Evolutionary conservation across 805 yeast species (phyloP), one percentile per base, ranked within the genome.

Genomic region (Myxozyma sirexii): DNA sequence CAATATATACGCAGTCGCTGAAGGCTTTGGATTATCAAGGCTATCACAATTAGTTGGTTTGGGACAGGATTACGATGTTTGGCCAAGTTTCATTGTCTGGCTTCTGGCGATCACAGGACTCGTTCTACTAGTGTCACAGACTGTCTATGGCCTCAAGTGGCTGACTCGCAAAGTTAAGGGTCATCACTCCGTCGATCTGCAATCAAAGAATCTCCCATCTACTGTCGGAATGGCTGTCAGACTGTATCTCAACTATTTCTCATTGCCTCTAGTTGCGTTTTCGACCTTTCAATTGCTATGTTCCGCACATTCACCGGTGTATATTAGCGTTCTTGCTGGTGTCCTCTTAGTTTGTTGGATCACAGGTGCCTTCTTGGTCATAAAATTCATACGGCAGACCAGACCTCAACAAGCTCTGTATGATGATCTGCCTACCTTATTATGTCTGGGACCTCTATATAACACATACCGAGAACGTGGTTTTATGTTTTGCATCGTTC

Each of bases 41-140:
- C 52, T 23, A 43, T 48, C 63, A 12, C 56, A 39, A 47, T 54
- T 27, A 13, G 52, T 44, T 12, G 69, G 71, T 17, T 62, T 69
- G 35, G 64, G 67, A 27, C 29, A 48, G 23, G 70, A 65, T 29
- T 37, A 35, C 15, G 76, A 74, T 44, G 59, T 70, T n/a, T 74
- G 77, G 76, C 68, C 74, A 5, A 61, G 71, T 12, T 73, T 71
- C 57, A 66, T 72, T 6, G 68, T 73, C 15, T 72, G 71, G 70
- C 56, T 71, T 24, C 56, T 72, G 13, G 68, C 66, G n/a, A 47
- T 69, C 26, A 51, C 59, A 13, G 72, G 60, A 3, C 50, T 57
- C 4, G 56, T 70, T 1, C 37, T 65, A 15, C 47, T 57, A 23
- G 41, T 68, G 12, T 38, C 60, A n/a, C 65, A 64, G 48, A 2